Percentiles rank a stretch among this genome's conserved stretches.
Evolutionary conservation across 768 basidiomycete genomes (phyloP).

Genomic region (Lactarius quietus): DNA sequence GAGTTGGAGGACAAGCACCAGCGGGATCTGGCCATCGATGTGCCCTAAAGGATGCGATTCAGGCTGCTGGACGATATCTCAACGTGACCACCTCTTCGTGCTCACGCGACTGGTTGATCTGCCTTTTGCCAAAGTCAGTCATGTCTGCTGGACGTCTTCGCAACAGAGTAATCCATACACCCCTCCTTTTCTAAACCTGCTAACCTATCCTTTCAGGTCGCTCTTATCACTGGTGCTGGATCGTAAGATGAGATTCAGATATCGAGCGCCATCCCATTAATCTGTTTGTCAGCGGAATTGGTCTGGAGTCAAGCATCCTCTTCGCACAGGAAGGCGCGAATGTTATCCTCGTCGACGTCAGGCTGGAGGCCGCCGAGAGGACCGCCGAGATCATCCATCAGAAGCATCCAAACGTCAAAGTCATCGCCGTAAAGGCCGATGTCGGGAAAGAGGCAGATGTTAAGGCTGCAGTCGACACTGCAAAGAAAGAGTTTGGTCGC

Average conservation of each 20-base stretch:
- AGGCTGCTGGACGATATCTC: background rate
- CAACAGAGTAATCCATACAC: conserved; percentile 48
- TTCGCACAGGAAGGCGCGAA: conserved; percentile 96
- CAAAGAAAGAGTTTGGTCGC: conserved; percentile 85
- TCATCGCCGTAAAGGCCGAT: conserved; percentile 72
- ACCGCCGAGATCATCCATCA: conserved; percentile 59
- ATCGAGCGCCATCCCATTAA: background rate
- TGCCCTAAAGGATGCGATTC: background rate
- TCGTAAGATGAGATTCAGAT: conserved; percentile 52
- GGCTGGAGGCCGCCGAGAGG: conserved; percentile 65
- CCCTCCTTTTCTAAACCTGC: background rate
- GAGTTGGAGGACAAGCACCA: background rate
- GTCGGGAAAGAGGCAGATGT: conserved; percentile 87
- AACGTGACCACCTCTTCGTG: background rate
- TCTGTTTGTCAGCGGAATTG: conserved; percentile 73
- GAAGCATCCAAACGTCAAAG: conserved; percentile 65
- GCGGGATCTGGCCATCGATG: background rate
- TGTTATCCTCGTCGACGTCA: conserved; percentile 87
- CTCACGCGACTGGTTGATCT: background rate
- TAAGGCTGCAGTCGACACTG: conserved; percentile 72
- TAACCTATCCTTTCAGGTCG: conserved; percentile 44
- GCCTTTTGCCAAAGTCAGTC: background rate
- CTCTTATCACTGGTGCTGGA: conserved; percentile 84
- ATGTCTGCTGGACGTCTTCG: conserved; percentile 53
- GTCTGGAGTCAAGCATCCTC: conserved; percentile 90